phyloP scores from a whole-genome alignment of 306 rosid genomes.

The Elaeagnus macrophylla region DNA sequence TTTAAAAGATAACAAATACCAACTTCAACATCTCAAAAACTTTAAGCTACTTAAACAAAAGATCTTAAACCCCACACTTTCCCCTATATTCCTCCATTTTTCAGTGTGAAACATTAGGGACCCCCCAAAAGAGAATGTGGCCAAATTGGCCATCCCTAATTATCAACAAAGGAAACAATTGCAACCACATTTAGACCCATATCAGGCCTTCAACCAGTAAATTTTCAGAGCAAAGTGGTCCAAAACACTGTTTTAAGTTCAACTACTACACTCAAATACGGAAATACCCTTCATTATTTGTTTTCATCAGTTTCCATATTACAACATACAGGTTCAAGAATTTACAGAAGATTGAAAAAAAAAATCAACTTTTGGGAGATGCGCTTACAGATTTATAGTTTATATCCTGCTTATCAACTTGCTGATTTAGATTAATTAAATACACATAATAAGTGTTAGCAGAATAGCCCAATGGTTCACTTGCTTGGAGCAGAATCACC shows the following conservation, averaged over 20 bases:
- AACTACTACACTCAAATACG: constrained; percentile 31
- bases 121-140: constrained; percentile 7
- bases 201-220: neutral
- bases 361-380: constrained; percentile 19
- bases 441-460: constrained; percentile 27
- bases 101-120: constrained; percentile 10
- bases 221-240: neutral
- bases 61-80: constrained; percentile 12
- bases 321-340: constrained; percentile 29
- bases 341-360: constrained; percentile 63
- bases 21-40: constrained; percentile 22
- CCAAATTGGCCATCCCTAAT: constrained; percentile 5
- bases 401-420: constrained; percentile 17
- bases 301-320: constrained; percentile 14
- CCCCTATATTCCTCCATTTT: constrained; percentile 10
- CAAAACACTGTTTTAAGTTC: constrained; percentile 8
- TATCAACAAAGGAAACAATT: constrained; percentile 3
- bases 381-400: constrained; percentile 23
- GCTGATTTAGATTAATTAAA: constrained; percentile 20
- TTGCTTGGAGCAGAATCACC: constrained; percentile 36
- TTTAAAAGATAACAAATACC: constrained; percentile 30
- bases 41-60: constrained; percentile 16
- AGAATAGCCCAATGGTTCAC: constrained; percentile 11
- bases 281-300: constrained; percentile 21
- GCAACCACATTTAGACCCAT: constrained; percentile 13